Evolutionary conservation across 2,329 filamentous ascomycete genomes (phyloP).

Genomic region (Fusarium cicatricum): DNA sequence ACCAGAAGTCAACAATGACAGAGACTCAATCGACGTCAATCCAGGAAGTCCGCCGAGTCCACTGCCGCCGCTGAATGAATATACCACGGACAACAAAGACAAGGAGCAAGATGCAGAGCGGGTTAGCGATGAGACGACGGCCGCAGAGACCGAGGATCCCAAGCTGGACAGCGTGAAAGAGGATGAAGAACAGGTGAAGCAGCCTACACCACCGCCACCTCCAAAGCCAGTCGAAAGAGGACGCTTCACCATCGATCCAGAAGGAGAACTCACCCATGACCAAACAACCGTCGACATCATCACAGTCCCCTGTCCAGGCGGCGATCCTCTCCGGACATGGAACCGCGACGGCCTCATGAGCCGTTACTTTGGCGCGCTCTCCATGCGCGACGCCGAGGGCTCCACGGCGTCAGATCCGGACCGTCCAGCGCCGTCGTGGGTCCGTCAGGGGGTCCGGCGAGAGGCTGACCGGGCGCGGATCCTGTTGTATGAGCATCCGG

Average conservation of each 20-base stretch:
- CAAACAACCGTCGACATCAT: conserved; percentile 63
- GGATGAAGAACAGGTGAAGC: conserved; percentile 5
- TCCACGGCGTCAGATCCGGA: conserved; percentile 21
- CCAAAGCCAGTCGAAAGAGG: conserved; percentile 11
- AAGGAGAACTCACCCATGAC: conserved; percentile 53
- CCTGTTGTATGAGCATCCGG: conserved; percentile 60
- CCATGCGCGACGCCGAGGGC: conserved; percentile 50
- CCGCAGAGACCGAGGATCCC: neutral
- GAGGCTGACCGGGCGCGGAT: conserved; percentile 59
- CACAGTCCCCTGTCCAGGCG: conserved; percentile 62
- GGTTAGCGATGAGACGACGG: conserved; percentile 7
- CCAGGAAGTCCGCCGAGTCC: conserved; percentile 40
- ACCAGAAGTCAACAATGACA: conserved; percentile 30
- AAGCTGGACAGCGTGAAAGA: neutral
- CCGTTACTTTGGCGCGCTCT: conserved; percentile 55
- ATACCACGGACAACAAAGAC: conserved; percentile 15
- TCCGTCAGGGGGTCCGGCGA: conserved; percentile 60
- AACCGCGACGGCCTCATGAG: conserved; percentile 58
- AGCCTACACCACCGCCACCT: neutral
- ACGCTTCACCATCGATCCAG: conserved; percentile 48
- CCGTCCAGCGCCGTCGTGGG: conserved; percentile 55
- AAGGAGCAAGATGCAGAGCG: neutral
- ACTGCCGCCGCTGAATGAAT: conserved; percentile 29
- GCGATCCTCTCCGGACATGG: conserved; percentile 62
- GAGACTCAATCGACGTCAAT: conserved; percentile 41